A percentile compares a stretch with the other conserved stretches of the same genome.
Evolutionary conservation across 129 eudicot species (phyloP).

Genomic region (Centella asiatica): DNA sequence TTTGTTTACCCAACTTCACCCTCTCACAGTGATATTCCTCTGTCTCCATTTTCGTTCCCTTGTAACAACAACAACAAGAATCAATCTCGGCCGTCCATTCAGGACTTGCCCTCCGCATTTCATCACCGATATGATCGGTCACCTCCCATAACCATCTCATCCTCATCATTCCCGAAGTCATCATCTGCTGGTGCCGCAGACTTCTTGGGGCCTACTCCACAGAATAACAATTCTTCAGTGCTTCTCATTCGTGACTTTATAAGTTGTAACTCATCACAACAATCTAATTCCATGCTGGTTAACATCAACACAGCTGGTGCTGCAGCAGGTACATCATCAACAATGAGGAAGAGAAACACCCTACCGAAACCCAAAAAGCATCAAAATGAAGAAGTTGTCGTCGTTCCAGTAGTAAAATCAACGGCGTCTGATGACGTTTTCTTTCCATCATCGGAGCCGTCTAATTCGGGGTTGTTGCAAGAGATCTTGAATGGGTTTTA

Average conservation of each 20-base stretch:
- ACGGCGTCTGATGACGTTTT: conserved; percentile 5
- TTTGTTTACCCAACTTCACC: conserved; percentile 45
- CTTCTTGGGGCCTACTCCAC: conserved; percentile 6
- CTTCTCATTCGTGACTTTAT: conserved; percentile 35
- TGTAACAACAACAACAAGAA: background rate
- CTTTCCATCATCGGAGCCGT: conserved; percentile 40
- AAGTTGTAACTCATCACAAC: conserved; percentile 9
- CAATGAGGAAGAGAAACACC: background rate
- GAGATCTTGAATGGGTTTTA: conserved; percentile 57
- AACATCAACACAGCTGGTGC: background rate
- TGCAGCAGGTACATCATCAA: background rate
- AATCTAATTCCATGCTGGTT: background rate
- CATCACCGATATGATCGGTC: conserved; percentile 3
- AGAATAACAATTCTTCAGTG: conserved; percentile 16
- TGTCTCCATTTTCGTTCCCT: conserved; percentile 7
- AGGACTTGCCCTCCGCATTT: background rate
- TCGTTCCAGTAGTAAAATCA: background rate
- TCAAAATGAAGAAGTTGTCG: too few species aligned
- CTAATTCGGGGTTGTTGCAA: conserved; percentile 53
- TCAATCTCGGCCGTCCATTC: conserved; percentile 7
- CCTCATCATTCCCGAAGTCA: conserved; percentile 4
- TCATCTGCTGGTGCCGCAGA: background rate
- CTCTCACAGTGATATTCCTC: background rate
- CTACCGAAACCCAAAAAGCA: background rate
- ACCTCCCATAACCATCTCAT: conserved; percentile 6